phyloP scores from a whole-genome alignment of 352 stramenopile genomes.

The Phytophthora foliorum region DNA sequence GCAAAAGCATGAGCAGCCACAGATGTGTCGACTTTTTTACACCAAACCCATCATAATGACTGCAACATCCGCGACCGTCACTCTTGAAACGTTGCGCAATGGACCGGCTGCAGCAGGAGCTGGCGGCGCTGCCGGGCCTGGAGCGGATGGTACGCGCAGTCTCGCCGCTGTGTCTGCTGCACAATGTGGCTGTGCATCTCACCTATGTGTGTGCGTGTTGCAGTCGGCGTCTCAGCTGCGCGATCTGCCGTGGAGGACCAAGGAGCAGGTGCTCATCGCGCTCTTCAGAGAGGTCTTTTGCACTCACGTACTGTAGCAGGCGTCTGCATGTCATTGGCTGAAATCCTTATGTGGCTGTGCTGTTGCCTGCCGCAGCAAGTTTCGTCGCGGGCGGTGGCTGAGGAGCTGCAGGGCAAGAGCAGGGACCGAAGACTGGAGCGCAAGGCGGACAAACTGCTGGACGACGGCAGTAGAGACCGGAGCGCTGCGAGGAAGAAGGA shows the following conservation, averaged over 20 bases:
- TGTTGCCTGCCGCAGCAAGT: constrained; percentile 39
- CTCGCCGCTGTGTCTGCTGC: neutral
- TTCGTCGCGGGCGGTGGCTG: constrained; percentile 47
- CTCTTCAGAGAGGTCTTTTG: constrained; percentile 60
- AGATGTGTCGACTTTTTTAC: no score
- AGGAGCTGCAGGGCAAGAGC: constrained; percentile 41
- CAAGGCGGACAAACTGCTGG: constrained; percentile 60
- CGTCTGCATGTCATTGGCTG: neutral
- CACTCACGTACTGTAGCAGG: neutral
- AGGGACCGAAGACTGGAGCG: constrained; percentile 56
- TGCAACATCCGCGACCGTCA: neutral
- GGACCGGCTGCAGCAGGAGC: constrained; percentile 45
- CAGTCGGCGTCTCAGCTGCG: constrained; percentile 54
- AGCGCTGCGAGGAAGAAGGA: constrained; percentile 57
- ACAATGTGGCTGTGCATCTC: neutral
- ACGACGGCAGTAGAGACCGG: constrained; percentile 56
- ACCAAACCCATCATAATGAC: neutral
- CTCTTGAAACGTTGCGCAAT: constrained; percentile 10
- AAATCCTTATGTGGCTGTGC: neutral
- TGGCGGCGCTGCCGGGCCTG: constrained; percentile 43
- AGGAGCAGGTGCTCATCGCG: constrained; percentile 53
- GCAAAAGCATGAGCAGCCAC: no score
- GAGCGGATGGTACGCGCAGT: constrained; percentile 38
- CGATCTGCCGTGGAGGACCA: constrained; percentile 60
- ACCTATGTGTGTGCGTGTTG: neutral